Evolutionary conservation across 1,284 basidiomycete genomes (phyloP), one percentile per base, ranked within the genome.

Genomic region (Moesziomyces globuligerus): DNA sequence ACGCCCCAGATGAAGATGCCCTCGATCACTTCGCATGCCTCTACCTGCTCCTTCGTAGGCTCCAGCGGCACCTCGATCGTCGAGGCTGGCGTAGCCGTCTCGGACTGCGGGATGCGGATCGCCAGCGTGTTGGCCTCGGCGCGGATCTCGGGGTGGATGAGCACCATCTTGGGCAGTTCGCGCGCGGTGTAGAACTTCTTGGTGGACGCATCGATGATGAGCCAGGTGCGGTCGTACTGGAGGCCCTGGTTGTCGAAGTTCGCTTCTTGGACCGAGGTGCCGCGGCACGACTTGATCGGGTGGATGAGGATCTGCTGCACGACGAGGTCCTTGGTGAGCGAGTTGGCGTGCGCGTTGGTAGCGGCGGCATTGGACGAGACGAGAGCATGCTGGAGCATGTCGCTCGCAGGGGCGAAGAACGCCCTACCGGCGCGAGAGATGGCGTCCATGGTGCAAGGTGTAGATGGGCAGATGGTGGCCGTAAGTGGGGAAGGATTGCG

Each of bases 201-300:
- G 2, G 68, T 66, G 20, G 62, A 37, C 1, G 73, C 59, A 43
- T 75, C 74, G 59, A 78, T 75, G 64, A 79, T 75, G 66, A 79
- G 69, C 72, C 76, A 79, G 13, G 77, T 72, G 17, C 77, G 68
- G 44, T 79, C 77, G 49, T 73, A 79, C 25, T 65, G 51, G 37
- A 79, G 49, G 11, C 76, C 76, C 23, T 61, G 53, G 11, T 72
- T 61, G 39, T 75, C 69, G 48, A 68, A 76, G 17, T 48, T 39
- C 1, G 73, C 65, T 34, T 65, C 46, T 17, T 64, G 48, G 15
- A 79, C 77, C 13, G 66, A 68, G 20, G 72, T 74, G 28, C 75
- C 75, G n/a, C 54, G 47, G 57, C 77, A 79, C 13, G 72, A 74
- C 38, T 79, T 79, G 71, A 79, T 79, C 18, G 77, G 77, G 42